A percentile compares a stretch with the other conserved stretches of the same genome.
Evolutionary conservation across 1,284 basidiomycete genomes (phyloP).

Genomic region (Ustilago vetiveriae): DNA sequence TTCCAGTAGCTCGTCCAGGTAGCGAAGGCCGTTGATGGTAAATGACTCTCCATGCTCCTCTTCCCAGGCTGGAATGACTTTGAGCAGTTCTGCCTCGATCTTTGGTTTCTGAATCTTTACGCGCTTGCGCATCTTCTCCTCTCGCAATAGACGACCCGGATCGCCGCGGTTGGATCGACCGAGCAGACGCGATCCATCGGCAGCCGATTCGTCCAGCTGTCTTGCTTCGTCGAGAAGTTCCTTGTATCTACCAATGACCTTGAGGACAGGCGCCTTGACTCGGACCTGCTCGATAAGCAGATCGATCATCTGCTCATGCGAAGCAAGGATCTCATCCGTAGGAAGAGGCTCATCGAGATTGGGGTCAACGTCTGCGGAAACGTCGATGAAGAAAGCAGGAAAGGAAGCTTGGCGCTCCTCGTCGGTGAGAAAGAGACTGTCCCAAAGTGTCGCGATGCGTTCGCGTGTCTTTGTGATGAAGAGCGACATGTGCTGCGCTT

Average conservation of each 20-base stretch:
- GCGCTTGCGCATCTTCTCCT: conserved; percentile 97
- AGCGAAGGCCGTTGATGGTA: conserved; percentile 83
- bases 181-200: conserved; percentile 68
- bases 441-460: conserved; percentile 85
- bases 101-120: conserved; percentile 94
- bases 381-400: conserved; percentile 46
- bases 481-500: conserved; percentile 83
- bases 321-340: conserved; percentile 73
- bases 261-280: conserved; percentile 79
- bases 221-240: conserved; percentile 89
- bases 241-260: conserved; percentile 85
- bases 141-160: conserved; percentile 75
- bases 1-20: conserved; percentile 77
- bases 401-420: conserved; percentile 75
- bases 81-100: conserved; percentile 84
- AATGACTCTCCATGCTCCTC: conserved; percentile 79
- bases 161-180: conserved; percentile 74
- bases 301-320: conserved; percentile 87
- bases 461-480: conserved; percentile 85
- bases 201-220: conserved; percentile 77
- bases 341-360: conserved; percentile 42
- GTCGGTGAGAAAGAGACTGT: conserved; percentile 83
- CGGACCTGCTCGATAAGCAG: conserved; percentile 82
- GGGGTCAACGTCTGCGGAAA: conserved; percentile 39
- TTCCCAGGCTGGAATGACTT: conserved; percentile 87